Base-by-base conservation (phyloP, 225 moss, liverwort and hornwort species). In the Neckera pumila region DNA sequence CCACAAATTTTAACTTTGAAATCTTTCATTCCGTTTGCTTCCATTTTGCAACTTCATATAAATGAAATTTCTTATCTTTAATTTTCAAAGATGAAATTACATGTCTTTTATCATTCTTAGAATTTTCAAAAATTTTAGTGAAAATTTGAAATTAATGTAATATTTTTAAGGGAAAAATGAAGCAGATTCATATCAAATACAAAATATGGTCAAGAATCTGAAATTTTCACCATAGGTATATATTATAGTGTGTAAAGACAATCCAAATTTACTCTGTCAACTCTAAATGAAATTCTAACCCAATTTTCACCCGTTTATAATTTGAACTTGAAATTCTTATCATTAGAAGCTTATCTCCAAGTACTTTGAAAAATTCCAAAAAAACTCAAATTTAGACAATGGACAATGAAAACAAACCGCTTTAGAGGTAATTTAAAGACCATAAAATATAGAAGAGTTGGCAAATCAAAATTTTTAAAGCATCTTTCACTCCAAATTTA, bases 381-480 rank as follows among this genome's bases (percentile, higher is more conserved):
- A 65, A 19, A 67, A 19, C 0, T 11, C 4, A n/a, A 67, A 67
- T 67, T 19, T 67, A n/a, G 0, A n/a, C 12, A n/a, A 12, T 21
- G 1, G 11, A 65, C 1, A 19, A 36, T 36, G 19, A 36, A 65
- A 65, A 36, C 0, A 5, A 19, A 65, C 2, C 0, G 7, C 12
- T n/a, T 67, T 12, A 21, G 6, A 20, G 2, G 18, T 21, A 67
- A 2, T 0, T n/a, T 3, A 21, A 67, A 67, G 66, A n/a, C 10
- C 0, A 36, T 31, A 62, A 63, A 20, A 66, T 34, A 20, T 21
- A 66, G 6, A 66, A 3, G 36, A n/a, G 10, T 36, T 19, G n/a
- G 0, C 67, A 67, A 36, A 67, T 67, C 4, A 12, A 0, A 1
- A 0, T 21, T n/a, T n/a, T 11, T 4, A n/a, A n/a, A n/a, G 6